These are phyloP conservation scores for Eremothecium coryli DNA, from an alignment of 1,139 yeast species.

Conservation along the genomic window DNA sequence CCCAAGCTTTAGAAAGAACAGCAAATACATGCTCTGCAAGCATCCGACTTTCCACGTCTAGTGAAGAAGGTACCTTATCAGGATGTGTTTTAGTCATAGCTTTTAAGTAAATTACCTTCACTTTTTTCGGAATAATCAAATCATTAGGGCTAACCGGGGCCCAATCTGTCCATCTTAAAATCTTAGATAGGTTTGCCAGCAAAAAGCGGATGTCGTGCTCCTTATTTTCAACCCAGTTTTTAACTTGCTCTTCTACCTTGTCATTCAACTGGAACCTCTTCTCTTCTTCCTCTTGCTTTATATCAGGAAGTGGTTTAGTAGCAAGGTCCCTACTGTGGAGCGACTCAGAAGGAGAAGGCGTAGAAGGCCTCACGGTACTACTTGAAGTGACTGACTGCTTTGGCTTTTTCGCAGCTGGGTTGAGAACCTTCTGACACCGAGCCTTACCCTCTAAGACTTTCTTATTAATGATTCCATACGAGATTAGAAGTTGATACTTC, in stretches of 20 bases:
- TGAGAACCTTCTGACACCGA: slow-evolving; percentile 57
- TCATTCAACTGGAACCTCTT: slow-evolving; percentile 55
- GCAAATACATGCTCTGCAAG: slow-evolving; percentile 84
- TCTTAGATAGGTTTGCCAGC: slow-evolving; percentile 52
- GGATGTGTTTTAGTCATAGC: slow-evolving; percentile 94
- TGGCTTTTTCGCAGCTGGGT: slow-evolving; percentile 21
- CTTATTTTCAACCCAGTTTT: slow-evolving; percentile 62
- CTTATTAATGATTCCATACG: slow-evolving; percentile 58
- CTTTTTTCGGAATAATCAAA: slow-evolving; percentile 82
- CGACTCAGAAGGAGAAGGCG: slow-evolving; percentile 10
- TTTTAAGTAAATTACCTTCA: slow-evolving; percentile 78
- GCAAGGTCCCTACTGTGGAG: not conserved
- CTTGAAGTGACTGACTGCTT: slow-evolving; percentile 5
- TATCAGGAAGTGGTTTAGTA: slow-evolving; percentile 10
- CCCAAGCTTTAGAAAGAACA: slow-evolving; percentile 85
- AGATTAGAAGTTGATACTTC: slow-evolving; percentile 52
- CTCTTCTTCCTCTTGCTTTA: slow-evolving; percentile 33
- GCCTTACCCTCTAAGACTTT: slow-evolving; percentile 71
- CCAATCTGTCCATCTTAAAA: slow-evolving; percentile 62
- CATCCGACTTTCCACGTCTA: slow-evolving; percentile 62
- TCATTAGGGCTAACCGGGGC: slow-evolving; percentile 58
- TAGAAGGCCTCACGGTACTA: slow-evolving; percentile 11
- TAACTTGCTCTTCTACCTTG: slow-evolving; percentile 44
- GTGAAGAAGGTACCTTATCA: slow-evolving; percentile 57
- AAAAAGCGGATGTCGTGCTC: slow-evolving; percentile 71